Base-by-base conservation (phyloP, 2,329 filamentous ascomycete species). In the Colletotrichum sp. region DNA sequence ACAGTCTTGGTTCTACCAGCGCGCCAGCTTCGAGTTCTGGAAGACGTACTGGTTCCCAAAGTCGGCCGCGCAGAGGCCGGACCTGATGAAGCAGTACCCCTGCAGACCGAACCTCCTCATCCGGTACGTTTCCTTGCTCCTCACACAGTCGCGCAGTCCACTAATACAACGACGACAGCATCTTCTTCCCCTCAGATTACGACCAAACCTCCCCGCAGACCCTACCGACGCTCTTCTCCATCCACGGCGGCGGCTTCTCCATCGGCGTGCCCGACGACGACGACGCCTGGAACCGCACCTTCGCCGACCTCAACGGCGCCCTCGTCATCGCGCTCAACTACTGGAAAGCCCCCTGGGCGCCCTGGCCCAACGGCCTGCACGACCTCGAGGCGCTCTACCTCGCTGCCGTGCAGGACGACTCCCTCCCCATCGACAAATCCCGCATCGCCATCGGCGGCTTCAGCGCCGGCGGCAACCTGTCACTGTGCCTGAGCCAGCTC, bases 161-260 rank as follows among this genome's bases (percentile, higher is more conserved):
- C n/a, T 52, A 7, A 52, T 10, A 21, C 0, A 2, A 12, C 10
- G 0, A 48, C 6, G 43, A 21, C 24, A 78, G 84, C 60, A 81
- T 89, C 71, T 89, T 88, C 81, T 84, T 85, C 60, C 87, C 87
- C 1, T 78, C 79, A 2, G 78, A 77, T 43, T 82, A 85, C 77
- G 81, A 85, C 77, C 78, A 78, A 60, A 78, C 80, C 5, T 80
- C 80, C 0, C 78, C 80, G 9, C 57, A 76, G 1, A 80, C 80
- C 8, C 81, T 86, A 10, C 88, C 89, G 2, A 82, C 87, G 3
- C 83, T 90, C 61, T 82, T 91, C 60, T 85, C 87, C 70, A 85
- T 90, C 78, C 90, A 91, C 78, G 89, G 89, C 70, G 88, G 89
- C 74, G 88, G 88, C 52, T 90, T 88, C 79, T 82, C 83, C 32